Evolutionary conservation across 2,329 filamentous ascomycete genomes (phyloP).

Genomic region (Bimuria novae-zelandiae): DNA sequence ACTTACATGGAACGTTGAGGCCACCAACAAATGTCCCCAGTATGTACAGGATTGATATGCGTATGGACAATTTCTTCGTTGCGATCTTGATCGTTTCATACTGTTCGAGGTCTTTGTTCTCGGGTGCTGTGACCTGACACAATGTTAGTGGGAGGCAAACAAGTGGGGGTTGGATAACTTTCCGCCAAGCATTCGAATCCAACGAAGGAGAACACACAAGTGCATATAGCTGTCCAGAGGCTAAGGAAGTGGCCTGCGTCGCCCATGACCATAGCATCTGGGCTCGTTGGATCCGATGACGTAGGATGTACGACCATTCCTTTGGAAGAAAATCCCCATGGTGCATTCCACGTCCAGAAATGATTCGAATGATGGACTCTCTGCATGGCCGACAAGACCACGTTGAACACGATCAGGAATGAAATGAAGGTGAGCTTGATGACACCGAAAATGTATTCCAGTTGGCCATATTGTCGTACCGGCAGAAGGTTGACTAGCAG

Average conservation of each 20-base stretch:
- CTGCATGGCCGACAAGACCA: conserved; percentile 43
- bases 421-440: conserved; percentile 71
- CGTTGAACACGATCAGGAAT: conserved; percentile 49
- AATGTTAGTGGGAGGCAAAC: no score
- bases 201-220: conserved; percentile 51
- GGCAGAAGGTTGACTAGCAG: conserved; percentile 84
- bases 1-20: conserved; percentile 6
- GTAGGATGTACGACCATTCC: conserved; percentile 33
- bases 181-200: no score
- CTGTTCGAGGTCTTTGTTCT: conserved; percentile 48
- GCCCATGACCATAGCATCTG: conserved; percentile 35
- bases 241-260: conserved; percentile 39
- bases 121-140: conserved; percentile 52
- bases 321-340: conserved; percentile 37
- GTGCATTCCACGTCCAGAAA: conserved; percentile 44
- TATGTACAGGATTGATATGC: conserved; percentile 52
- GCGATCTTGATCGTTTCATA: conserved; percentile 53
- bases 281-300: conserved; percentile 19
- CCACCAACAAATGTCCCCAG: conserved; percentile 44
- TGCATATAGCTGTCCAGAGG: conserved; percentile 50
- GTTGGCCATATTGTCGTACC: conserved; percentile 83
- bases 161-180: no score
- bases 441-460: conserved; percentile 82
- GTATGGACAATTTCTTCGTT: conserved; percentile 49
- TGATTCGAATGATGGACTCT: conserved; percentile 26